Base-by-base conservation (phyloP, 352 stramenopile species). In the Phytophthora fragariaefolia region DNA sequence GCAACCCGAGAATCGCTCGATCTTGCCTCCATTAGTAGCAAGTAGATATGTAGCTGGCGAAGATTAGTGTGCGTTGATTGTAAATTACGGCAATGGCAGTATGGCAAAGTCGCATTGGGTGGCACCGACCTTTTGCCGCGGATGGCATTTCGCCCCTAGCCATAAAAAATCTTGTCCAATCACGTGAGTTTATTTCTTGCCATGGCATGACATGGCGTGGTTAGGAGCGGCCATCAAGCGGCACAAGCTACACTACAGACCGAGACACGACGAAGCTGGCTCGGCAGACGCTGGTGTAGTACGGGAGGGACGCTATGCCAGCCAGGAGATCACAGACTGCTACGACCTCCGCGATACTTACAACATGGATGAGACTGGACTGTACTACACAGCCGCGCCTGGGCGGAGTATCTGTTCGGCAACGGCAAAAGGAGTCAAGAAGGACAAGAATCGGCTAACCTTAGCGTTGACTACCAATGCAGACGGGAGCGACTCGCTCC, bases 391-490 rank as follows among this genome's bases (percentile, higher is more conserved):
- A 30, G 26, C 40, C 10, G 22, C 40, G 10, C 53, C 40, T 13
- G 38, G 17, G 18, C 53, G 53, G 5, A 23, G 18, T 24, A 52
- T 52, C 8, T 27, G 40, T 15, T 27, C 27, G 4, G 18, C 27
- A 26, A 20, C 8, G 3, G 20, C 27, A 6, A 28, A n/a, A 6
- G 40, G 40, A 13, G 28, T 52, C 1, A 66, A 66, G n/a, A 46
- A 53, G n/a, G 26, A 58, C n/a, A 66, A 59, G 30, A 54, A 48
- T 5, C 9, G 58, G 9, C 43, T 66, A 13, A 58, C 49, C 1
- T 10, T 66, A 15, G 40, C 40, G 6, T 12, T 66, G 3, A 40
- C 34, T 24, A 42, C 48, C 7, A 66, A 58, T 28, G 47, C 58
- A 13, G 58, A 66, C 22, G 58, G 24, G 15, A 46, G n/a, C 13